Percentiles rank a stretch among this genome's conserved stretches.
These are phyloP conservation scores for Diaporthe ampelina DNA, from an alignment of 2,329 filamentous ascomycete genomes.

Conservation along the genomic window DNA sequence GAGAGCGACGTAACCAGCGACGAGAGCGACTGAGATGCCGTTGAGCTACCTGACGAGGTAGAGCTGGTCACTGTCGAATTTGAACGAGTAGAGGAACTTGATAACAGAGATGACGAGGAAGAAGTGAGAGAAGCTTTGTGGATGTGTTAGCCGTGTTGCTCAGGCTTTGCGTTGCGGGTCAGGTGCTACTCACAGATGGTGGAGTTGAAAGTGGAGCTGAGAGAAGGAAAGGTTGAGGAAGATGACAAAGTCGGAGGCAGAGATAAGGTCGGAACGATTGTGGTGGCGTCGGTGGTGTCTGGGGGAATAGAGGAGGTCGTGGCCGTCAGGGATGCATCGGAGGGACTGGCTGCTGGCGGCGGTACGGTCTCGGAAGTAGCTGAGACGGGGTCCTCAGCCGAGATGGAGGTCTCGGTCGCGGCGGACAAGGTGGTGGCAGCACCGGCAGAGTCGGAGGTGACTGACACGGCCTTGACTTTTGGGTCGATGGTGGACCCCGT, in stretches of 20 bases:
- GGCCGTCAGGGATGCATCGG: conserved; percentile 41
- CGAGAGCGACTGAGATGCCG: conserved; percentile 24
- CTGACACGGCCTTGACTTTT: conserved; percentile 43
- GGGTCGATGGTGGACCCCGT: conserved; percentile 54
- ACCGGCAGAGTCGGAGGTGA: conserved; percentile 23
- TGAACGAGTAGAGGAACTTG: conserved; percentile 33
- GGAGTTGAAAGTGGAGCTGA: conserved; percentile 41
- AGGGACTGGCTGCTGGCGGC: conserved; percentile 37
- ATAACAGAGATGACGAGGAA: conserved; percentile 31
- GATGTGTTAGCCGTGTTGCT: neutral
- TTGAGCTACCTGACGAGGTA: conserved; percentile 33
- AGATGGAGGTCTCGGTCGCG: conserved; percentile 32
- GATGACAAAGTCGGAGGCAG: conserved; percentile 36
- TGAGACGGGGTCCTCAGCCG: conserved; percentile 35
- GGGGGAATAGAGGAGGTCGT: conserved; percentile 14
- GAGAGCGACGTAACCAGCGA: conserved; percentile 49
- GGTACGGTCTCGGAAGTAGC: conserved; percentile 36
- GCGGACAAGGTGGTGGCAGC: conserved; percentile 35
- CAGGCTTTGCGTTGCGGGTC: neutral
- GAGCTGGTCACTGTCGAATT: conserved; percentile 24
- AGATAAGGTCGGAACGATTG: conserved; percentile 32
- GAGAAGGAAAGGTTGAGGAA: conserved; percentile 36
- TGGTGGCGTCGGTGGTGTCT: conserved; percentile 40
- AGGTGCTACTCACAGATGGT: conserved; percentile 38
- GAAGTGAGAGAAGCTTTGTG: conserved; percentile 37